Evolutionary conservation across 331 rosid genomes (phyloP).

Genomic region (Quercus tomentella): DNA sequence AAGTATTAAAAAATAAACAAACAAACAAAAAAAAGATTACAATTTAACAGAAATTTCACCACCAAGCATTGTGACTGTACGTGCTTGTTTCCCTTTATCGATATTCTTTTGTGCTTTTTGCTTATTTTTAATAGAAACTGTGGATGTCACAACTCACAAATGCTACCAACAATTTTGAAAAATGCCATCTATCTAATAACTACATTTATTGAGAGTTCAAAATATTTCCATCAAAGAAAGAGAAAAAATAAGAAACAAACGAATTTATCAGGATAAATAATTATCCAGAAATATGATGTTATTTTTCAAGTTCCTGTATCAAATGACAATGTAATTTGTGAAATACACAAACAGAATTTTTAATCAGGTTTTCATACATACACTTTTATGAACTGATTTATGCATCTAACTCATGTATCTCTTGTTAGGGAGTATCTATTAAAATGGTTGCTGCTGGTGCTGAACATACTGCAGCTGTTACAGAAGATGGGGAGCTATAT

Average conservation of each 20-base stretch:
- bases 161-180: neutral
- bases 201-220: neutral
- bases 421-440: conserved; percentile 60
- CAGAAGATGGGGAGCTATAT: conserved; percentile 76
- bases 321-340: neutral
- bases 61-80: neutral
- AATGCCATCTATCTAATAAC: neutral
- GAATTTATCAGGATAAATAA: neutral
- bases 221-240: neutral
- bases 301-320: neutral
- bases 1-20: neutral
- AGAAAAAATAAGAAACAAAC: neutral
- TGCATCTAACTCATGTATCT: neutral
- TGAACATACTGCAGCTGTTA: conserved; percentile 88
- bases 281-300: neutral
- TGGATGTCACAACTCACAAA: no score
- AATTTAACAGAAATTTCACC: neutral
- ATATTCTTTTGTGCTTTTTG: neutral
- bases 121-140: neutral
- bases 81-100: neutral
- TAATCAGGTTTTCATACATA: neutral
- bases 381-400: neutral
- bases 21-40: neutral
- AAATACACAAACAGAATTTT: neutral
- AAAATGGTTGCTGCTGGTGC: conserved; percentile 99